Conservation (phyloP, 2,329 filamentous ascomycete genomes). For the Venturia asperata region DNA sequence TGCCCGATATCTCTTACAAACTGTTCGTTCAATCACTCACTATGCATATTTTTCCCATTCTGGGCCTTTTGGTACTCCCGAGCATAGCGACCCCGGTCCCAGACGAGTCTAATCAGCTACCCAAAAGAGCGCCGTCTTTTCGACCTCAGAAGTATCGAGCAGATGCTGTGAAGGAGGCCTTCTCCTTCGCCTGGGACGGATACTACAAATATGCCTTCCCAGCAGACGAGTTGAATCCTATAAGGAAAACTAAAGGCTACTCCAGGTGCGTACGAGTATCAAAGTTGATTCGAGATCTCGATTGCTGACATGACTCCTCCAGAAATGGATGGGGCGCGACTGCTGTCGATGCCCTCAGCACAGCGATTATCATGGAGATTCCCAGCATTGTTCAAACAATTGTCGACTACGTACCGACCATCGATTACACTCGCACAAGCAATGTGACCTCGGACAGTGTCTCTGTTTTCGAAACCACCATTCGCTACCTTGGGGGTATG, state of each 20-base stretch:
- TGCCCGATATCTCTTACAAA: not conserved
- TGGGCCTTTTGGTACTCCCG: conserved; percentile 1
- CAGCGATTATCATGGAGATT: conserved; percentile 70
- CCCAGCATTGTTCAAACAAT: conserved; percentile 62
- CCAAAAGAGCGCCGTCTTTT: not conserved
- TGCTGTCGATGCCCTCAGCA: conserved; percentile 72
- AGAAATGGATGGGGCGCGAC: conserved; percentile 83
- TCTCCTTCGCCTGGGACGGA: conserved; percentile 31
- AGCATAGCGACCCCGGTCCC: not conserved
- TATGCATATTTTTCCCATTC: not conserved
- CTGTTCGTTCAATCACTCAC: not conserved
- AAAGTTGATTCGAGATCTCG: not conserved
- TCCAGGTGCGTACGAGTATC: conserved; percentile 51
- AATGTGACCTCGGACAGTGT: conserved; percentile 47
- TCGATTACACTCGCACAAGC: conserved; percentile 48
- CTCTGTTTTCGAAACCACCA: conserved; percentile 84
- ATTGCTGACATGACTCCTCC: conserved; percentile 12
- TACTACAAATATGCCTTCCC: conserved; percentile 31
- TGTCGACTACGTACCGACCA: conserved; percentile 59
- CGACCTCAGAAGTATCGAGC: not conserved
- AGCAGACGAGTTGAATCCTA: conserved; percentile 55
- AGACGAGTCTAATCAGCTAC: not conserved
- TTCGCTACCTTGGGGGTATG: conserved; percentile 76
- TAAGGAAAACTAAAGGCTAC: conserved; percentile 58
- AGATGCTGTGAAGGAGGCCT: conserved; percentile 26